Evolutionary conservation across 2,329 filamentous ascomycete genomes (phyloP), one percentile per base, ranked within the genome.

Genomic region (Fusarium liriodendri): DNA sequence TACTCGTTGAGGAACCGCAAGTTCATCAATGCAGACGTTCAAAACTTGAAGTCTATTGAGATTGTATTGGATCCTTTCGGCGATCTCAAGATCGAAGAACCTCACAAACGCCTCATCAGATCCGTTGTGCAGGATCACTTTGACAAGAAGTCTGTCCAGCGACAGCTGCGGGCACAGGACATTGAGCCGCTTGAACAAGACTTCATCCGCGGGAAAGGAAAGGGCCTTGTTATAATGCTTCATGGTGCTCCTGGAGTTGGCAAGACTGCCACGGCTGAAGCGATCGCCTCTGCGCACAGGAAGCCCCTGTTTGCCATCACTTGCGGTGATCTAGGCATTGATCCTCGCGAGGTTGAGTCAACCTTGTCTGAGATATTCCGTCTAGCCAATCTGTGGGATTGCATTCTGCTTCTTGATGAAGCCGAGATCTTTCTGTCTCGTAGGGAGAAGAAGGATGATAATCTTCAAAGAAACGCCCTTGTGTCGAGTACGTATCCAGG

Each of bases 321-420:
- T 13, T 62, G 60, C 4, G 60, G 60, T 40, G 60, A 62, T 18
- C 18, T 62, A 0, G 60, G 60, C 6, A 29, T 62, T 16, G 22
- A 37, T 4, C 60, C 60, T 5, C 18, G 33, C 1, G 16, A 35
- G 18, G 62, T 64, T 5, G 62, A 64, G 40, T 35, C 13, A 3
- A 58, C 33, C 8, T 18, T 64, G 32, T 58, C 62, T 1, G 33
- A 59, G 32, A 61, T 67, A 4, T 67, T 71, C 8, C 50, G 62
- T 0, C 16, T 71, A 0, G 67, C 69, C 0, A 58, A 61, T 29
- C 14, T 61, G 5, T 71, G 69, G 67, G 50, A 62, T 1, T 66
- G 62, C 0, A 64, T 71, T n/a, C 25, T 70, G 0, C 60, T 70
- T 0, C 54, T 70, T 2, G 67, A 71, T 0, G 67, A 71, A 18